Percentiles rank a stretch among this genome's conserved stretches.
Evolutionary conservation across 192 early-diverging fungal genomes (phyloP).

Genomic region (Piromyces finnis): DNA sequence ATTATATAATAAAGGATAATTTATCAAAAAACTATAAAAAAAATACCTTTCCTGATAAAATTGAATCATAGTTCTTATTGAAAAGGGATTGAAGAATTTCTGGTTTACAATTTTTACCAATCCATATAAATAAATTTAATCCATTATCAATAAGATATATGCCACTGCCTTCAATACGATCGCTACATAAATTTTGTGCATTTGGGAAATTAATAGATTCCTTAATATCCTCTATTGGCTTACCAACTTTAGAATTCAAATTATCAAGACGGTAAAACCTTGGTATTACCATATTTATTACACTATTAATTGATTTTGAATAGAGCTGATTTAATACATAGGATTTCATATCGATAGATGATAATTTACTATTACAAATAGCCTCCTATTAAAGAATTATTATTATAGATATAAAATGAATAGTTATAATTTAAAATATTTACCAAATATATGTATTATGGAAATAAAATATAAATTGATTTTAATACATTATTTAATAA

Average conservation of each 20-base stretch:
- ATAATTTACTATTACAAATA: neutral
- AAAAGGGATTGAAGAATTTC: neutral
- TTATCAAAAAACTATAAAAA: too few relatives aligned
- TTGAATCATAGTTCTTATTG: neutral
- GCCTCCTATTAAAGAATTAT: neutral
- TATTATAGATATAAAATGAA: too few relatives aligned
- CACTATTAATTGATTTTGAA: neutral
- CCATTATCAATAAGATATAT: neutral
- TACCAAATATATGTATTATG: too few relatives aligned
- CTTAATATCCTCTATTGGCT: neutral
- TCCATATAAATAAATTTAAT: neutral
- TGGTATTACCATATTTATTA: neutral
- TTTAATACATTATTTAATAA: neutral
- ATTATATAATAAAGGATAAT: too few relatives aligned
- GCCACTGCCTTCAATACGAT: neutral
- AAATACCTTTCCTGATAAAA: neutral
- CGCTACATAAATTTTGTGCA: neutral
- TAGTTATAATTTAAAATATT: too few relatives aligned
- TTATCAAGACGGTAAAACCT: neutral
- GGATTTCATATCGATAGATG: neutral
- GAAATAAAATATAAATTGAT: too few relatives aligned
- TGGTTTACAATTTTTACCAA: neutral
- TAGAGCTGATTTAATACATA: neutral
- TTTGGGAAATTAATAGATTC: neutral
- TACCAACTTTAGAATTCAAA: neutral